Percentiles rank a stretch among this genome's conserved stretches.
Conservation (phyloP, 2,329 filamentous ascomycete species). For the Exophiala xenobiotica region DNA sequence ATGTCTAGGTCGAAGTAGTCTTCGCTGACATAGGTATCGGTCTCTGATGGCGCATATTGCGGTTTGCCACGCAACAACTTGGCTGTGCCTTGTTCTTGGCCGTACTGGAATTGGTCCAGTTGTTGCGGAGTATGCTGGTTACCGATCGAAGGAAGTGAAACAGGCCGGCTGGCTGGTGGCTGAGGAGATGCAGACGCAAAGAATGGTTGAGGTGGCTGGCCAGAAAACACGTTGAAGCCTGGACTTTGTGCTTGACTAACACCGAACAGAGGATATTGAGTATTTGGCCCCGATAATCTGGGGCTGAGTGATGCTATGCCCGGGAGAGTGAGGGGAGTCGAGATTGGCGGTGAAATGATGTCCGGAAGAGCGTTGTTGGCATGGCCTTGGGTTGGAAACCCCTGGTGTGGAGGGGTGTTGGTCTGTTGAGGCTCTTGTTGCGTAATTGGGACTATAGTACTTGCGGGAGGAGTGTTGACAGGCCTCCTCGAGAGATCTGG, state of each 20-base stretch:
- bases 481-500: conserved; percentile 10
- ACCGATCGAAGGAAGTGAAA: conserved; percentile 2
- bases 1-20: conserved; percentile 31
- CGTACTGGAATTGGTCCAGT: conserved; percentile 14
- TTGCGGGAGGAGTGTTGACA: neutral
- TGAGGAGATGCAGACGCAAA: conserved; percentile 2
- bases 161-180: conserved; percentile 5
- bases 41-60: conserved; percentile 23
- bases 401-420: neutral
- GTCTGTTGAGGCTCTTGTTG: neutral
- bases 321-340: conserved; percentile 2
- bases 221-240: conserved; percentile 9
- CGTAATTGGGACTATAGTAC: neutral
- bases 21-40: conserved; percentile 24
- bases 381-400: neutral
- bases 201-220: neutral
- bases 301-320: conserved; percentile 3
- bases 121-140: conserved; percentile 10
- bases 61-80: conserved; percentile 23
- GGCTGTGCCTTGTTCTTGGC: conserved; percentile 22
- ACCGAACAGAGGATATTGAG: conserved; percentile 20
- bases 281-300: conserved; percentile 3
- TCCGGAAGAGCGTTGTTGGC: conserved; percentile 8
- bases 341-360: conserved; percentile 14
- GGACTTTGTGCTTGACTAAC: conserved; percentile 7